These are phyloP conservation scores for Colletotrichum ledebouriae DNA, from an alignment of 2,329 filamentous ascomycete genomes.

Conservation along the genomic window DNA sequence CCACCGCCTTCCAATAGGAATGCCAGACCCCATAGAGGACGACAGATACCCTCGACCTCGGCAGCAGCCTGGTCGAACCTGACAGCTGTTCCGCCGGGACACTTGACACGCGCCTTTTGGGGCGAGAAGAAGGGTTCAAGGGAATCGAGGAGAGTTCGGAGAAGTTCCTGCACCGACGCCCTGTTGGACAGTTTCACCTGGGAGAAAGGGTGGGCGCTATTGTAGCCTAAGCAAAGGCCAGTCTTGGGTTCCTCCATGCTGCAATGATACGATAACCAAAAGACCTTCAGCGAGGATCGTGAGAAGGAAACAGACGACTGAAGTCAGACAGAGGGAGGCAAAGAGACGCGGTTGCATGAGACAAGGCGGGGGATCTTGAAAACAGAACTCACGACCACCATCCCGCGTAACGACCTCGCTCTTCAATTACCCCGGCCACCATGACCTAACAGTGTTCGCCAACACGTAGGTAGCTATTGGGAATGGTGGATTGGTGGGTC, in stretches of 20 bases:
- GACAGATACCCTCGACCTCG: conserved; percentile 81
- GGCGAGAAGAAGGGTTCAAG: conserved; percentile 80
- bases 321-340: not conserved
- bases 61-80: conserved; percentile 83
- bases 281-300: too few relatives aligned
- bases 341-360: not conserved
- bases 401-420: conserved; percentile 30
- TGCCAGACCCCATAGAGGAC: conserved; percentile 82
- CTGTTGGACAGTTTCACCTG: conserved; percentile 64
- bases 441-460: conserved; percentile 14
- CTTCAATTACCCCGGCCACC: conserved; percentile 36
- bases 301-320: not conserved
- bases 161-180: conserved; percentile 70
- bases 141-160: conserved; percentile 76
- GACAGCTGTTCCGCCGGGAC: conserved; percentile 78
- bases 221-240: conserved; percentile 62
- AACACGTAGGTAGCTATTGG: conserved; percentile 7
- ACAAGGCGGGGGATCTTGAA: not conserved
- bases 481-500: conserved; percentile 25
- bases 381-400: conserved; percentile 17
- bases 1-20: conserved; percentile 78
- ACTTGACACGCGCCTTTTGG: conserved; percentile 72
- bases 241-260: conserved; percentile 39
- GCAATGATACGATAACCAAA: not conserved
- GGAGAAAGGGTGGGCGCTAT: conserved; percentile 68